These are phyloP conservation scores for Suillus spraguei DNA, from an alignment of 768 basidiomycete genomes.

Conservation along the genomic window DNA sequence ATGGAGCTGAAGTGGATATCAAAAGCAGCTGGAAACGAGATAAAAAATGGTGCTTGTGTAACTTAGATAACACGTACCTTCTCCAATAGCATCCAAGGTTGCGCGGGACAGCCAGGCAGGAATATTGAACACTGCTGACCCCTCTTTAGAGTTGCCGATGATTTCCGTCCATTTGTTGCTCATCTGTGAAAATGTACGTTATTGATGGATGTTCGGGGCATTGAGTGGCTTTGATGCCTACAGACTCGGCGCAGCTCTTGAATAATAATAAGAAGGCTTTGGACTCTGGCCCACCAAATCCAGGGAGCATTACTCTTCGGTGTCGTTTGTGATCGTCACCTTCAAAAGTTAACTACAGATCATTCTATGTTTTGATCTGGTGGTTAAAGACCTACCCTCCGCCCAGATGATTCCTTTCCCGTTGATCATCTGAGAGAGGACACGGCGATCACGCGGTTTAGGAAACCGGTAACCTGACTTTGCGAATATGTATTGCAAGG, in stretches of 20 bases:
- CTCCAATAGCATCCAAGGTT: slow-evolving; percentile 53
- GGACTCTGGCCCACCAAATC: slow-evolving; percentile 53
- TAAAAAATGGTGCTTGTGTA: neutral
- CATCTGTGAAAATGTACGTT: slow-evolving; percentile 21
- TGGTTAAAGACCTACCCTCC: slow-evolving; percentile 34
- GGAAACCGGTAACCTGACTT: slow-evolving; percentile 45
- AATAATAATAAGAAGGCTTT: slow-evolving; percentile 55
- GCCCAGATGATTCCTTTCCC: slow-evolving; percentile 44
- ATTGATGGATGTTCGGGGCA: neutral
- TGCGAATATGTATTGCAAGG: slow-evolving; percentile 40
- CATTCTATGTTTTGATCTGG: slow-evolving; percentile 17
- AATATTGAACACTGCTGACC: slow-evolving; percentile 26
- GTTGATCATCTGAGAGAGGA: slow-evolving; percentile 17
- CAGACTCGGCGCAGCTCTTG: slow-evolving; percentile 35
- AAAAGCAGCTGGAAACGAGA: slow-evolving; percentile 41
- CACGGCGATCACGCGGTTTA: slow-evolving; percentile 35
- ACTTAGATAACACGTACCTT: slow-evolving; percentile 33
- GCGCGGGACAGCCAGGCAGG: slow-evolving; percentile 41
- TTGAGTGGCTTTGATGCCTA: slow-evolving; percentile 12
- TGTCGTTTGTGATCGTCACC: slow-evolving; percentile 55
- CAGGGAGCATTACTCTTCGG: slow-evolving; percentile 55
- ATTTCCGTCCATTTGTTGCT: slow-evolving; percentile 27
- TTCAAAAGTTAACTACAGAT: slow-evolving; percentile 8
- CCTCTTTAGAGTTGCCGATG: slow-evolving; percentile 12
- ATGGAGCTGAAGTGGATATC: slow-evolving; percentile 50